Evolutionary conservation across 2,329 filamentous ascomycete species (phyloP).

Genomic region (Aureobasidium sp.): DNA sequence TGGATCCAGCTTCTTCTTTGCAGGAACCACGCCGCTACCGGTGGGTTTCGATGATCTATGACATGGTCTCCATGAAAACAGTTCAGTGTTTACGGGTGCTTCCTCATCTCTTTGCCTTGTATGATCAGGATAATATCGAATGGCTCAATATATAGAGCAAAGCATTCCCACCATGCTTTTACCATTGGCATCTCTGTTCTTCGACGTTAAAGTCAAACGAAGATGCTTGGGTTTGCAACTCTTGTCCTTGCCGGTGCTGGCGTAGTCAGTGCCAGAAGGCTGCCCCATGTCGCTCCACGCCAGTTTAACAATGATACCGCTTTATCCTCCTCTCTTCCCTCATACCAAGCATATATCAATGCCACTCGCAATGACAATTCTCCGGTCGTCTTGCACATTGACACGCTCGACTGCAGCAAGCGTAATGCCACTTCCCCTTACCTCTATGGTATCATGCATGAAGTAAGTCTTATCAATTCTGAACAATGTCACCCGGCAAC

Average conservation of each 20-base stretch:
- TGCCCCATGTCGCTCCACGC: slow-evolving; percentile 8
- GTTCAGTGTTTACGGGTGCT: neutral
- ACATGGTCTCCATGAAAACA: slow-evolving; percentile 11
- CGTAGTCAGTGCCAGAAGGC: slow-evolving; percentile 10
- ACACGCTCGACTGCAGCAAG: slow-evolving; percentile 9
- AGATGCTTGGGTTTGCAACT: slow-evolving; percentile 13
- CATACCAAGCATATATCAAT: slow-evolving; percentile 19
- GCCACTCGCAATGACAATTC: slow-evolving; percentile 19
- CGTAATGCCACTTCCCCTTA: slow-evolving; percentile 19
- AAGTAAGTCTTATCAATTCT: neutral
- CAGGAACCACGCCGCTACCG: slow-evolving; percentile 1
- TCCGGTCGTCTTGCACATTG: slow-evolving; percentile 16
- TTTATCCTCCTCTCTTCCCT: slow-evolving; percentile 10
- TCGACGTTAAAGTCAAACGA: neutral
- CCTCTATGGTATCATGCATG: slow-evolving; percentile 19
- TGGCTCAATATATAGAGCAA: slow-evolving; percentile 2
- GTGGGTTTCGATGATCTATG: slow-evolving; percentile 9
- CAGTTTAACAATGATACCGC: slow-evolving; percentile 1
- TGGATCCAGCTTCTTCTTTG: neutral
- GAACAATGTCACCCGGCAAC: neutral
- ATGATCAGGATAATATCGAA: slow-evolving; percentile 1
- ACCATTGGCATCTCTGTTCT: neutral
- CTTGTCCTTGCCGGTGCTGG: slow-evolving; percentile 6
- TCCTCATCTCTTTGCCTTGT: neutral
- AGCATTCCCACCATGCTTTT: neutral